Base-by-base conservation (phyloP, 345 rosid genomes). In the Balakata baccata region DNA sequence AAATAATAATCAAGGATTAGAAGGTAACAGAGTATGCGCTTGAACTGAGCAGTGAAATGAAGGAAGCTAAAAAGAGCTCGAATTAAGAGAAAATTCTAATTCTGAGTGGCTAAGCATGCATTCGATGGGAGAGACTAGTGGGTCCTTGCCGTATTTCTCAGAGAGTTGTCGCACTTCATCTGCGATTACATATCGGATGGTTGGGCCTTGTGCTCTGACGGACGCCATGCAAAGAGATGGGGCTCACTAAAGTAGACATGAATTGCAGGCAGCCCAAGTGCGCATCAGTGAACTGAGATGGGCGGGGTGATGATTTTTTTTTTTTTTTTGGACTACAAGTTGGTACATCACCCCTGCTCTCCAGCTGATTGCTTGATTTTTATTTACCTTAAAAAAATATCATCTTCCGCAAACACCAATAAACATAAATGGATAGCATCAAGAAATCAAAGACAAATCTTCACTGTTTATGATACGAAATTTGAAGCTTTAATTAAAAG, bases 131-230 rank as follows among this genome's bases (percentile, higher is more conserved):
- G 39, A 25, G 23, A 52, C 50, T 0, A 41, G 47, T 0, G 13
- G 49, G 75, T 88, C 97, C 94, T 90, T 89, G 86, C 87, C 88
- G 66, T 88, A 81, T 79, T 92, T 89, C 68, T 88, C 77, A 10
- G 85, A 85, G 41, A 94, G 85, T 18, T 68, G 78, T 61, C 84
- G 82, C 71, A 92, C 90, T 84, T 92, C 94, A 8, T 84, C 87
- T 38, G 93, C 93, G 65, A 94, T 92, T 84, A 92, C 98, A 23
- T 87, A 87, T 81, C 93, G 83, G 74, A 90, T 88, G 41, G 96
- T 88, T 88, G 84, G 66, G 97, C 96, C 65, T 79, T 79, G 43
- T 68, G 86, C 76, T 78, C 92, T 34, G 89, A 75, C 20, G 73
- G 59, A 84, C 41, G 90, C 87, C 94, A 85, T 91, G 58, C 6